phyloP scores from a whole-genome alignment of 768 basidiomycete species.

The Coprinellus aureogranulatus region DNA sequence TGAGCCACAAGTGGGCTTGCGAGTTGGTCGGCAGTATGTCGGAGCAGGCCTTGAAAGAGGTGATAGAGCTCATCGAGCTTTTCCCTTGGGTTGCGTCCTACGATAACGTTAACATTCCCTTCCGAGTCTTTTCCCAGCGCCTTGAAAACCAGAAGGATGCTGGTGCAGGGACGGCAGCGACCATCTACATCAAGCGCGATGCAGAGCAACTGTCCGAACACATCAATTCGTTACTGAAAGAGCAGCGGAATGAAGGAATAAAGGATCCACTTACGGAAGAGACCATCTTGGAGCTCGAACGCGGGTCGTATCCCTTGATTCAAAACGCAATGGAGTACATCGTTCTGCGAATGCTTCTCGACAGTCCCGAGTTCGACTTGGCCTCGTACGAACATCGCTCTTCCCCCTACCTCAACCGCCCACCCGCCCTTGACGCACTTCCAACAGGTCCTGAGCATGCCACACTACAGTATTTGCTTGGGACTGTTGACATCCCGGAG shows the following conservation, averaged over 20 bases:
- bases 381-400: constrained; percentile 20
- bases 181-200: constrained; percentile 19
- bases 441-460: constrained; percentile 23
- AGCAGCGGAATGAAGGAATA: constrained; percentile 18
- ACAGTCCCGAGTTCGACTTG: constrained; percentile 28
- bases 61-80: constrained; percentile 18
- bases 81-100: constrained; percentile 31
- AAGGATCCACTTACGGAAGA: constrained; percentile 19
- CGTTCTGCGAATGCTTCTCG: constrained; percentile 25
- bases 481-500: constrained; percentile 34
- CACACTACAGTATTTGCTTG: constrained; percentile 33
- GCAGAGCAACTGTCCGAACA: constrained; percentile 12
- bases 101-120: constrained; percentile 37
- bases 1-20: constrained; percentile 39
- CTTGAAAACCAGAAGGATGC: constrained; percentile 33
- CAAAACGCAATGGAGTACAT: constrained; percentile 11
- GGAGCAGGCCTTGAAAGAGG: constrained; percentile 19
- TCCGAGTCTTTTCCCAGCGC: constrained; percentile 35
- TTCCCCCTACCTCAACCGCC: constrained; percentile 15
- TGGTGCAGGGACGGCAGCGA: constrained; percentile 36
- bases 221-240: constrained; percentile 19
- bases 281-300: constrained; percentile 21
- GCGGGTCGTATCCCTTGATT: constrained; percentile 12
- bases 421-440: constrained; percentile 20
- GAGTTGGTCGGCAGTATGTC: constrained; percentile 26